A percentile compares a stretch with the other conserved stretches of the same genome.
Conservation (phyloP, 2,329 filamentous ascomycete genomes). For the Coniochaeta ligniaria region DNA sequence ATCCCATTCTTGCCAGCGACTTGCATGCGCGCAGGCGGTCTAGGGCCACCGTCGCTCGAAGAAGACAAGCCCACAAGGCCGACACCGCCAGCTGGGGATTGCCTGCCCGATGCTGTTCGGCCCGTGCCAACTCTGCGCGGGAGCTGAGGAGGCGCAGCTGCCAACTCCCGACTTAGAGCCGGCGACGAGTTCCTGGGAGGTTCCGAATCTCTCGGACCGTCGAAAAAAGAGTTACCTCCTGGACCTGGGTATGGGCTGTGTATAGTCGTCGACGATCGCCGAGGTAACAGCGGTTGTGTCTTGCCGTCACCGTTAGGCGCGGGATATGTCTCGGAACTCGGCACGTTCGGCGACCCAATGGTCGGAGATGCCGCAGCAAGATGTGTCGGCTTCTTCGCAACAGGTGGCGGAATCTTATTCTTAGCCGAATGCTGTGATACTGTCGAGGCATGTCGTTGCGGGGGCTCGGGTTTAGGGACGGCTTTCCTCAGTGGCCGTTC, state of each 20-base stretch:
- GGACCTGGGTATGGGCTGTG: not conserved
- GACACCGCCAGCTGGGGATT: not conserved
- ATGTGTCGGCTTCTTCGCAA: conserved; percentile 58
- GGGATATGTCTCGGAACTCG: conserved; percentile 7
- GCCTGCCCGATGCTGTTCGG: not conserved
- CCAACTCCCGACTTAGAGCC: not conserved
- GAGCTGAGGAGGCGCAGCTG: not conserved
- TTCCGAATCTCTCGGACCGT: not conserved
- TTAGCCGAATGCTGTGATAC: conserved; percentile 29
- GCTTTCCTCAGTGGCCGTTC: conserved; percentile 11
- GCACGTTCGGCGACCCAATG: conserved; percentile 12
- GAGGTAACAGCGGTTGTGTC: not conserved
- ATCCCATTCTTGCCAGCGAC: conserved; percentile 9
- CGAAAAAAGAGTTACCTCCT: not conserved
- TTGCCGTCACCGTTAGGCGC: not conserved
- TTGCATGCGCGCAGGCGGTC: conserved; percentile 13
- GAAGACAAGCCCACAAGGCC: not conserved
- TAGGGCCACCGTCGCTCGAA: not conserved
- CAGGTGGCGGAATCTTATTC: conserved; percentile 41
- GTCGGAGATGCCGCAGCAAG: conserved; percentile 28
- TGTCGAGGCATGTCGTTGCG: conserved; percentile 23
- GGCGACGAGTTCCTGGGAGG: not conserved
- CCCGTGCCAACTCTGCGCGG: not conserved
- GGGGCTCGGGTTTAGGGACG: conserved; percentile 16
- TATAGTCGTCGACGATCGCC: not conserved